Base-by-base conservation (phyloP, 2,329 filamentous ascomycete genomes). In the Ceratocystis lukuohia region DNA sequence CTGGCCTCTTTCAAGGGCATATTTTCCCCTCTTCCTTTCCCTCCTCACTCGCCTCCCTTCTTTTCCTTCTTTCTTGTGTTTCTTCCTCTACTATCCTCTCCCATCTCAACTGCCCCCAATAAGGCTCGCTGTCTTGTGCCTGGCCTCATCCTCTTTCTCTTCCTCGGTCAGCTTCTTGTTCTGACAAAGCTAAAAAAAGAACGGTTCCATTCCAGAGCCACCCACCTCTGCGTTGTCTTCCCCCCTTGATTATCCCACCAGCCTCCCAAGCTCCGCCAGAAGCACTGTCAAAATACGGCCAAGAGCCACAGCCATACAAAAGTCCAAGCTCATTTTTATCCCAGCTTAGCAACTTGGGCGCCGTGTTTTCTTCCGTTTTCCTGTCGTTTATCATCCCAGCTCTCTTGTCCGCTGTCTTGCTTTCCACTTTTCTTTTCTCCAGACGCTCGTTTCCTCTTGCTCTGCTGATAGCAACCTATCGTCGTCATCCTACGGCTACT, bases 41-140 rank as follows among this genome's bases (percentile, higher is more conserved):
- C 57, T 65, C 30, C 66, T 63, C 61, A 28, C 59, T 64, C 61
- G 56, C 66, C 57, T 64, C 67, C 64, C 61, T 64, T 61, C 67
- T 61, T 46, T 71, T 67, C 67, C 65, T 46, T 68, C 65, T 69
- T 68, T 66, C 59, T 41, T 41, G 37, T 64, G 70, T 22, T 50
- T 50, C 48, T 56, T 28, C 25, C 50, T 15, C 50, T 5, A 5
- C 28, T 25, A 12, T n/a, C 17, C 28, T 8, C 28, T n/a, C 17
- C 28, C 25, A 8, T 17, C 48, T 50, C 46, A 22, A 37, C 33
- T 37, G 8, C 48, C 20, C 22, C 20, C 22, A 28, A 53, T 12
- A 25, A 28, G 22, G 25, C 48, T 53, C 3, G 17, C 48, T 12
- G 37, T 41, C 22, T 53, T 53, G 56, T 59, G 53, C 53, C 56